Base-by-base conservation (phyloP, 1,139 yeast species). In the Saccharomyces hybrid region DNA sequence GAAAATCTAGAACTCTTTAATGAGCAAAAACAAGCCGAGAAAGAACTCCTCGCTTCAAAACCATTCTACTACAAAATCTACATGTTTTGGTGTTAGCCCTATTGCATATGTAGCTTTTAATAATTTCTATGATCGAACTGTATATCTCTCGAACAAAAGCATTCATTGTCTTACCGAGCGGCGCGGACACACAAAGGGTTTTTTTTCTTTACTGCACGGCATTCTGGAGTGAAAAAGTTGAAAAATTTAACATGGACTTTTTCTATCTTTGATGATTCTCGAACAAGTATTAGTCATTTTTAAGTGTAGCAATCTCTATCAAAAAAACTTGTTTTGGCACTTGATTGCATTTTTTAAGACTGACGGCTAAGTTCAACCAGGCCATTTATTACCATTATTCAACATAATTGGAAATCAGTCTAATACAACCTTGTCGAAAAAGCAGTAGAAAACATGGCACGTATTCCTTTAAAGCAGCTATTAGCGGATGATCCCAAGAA, bases 1-100 rank as follows among this genome's bases (percentile, higher is more conserved):
- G 73, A 81, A 59, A 89, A 85, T 66, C 75, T 84, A 65, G 88
- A 84, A 58, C 75, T 83, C 52, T 73, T 84, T 67, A 83, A 77
- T 69, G 87, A 83, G 71, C 89, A 84, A 71, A 69, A 76, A 49
- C 73, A 70, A 41, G 80, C 75, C 60, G 80, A 78, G 59, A 69
- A 67, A 62, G 58, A 58, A 38, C 24, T 8, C 12, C 16, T 57
- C 31, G 59, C 59, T 11, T 28, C 57, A 24, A 55, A 53, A 26
- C 59, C 59, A 11, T 28, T 53, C 24, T 57, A 56, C 47, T 57
- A 57, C 51, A 52, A 57, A 42, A 50, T 54, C 4, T 57, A 54
- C 49, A 55, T 59, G 19, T 57, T 57, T 49, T 57, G 56, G 57
- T 57, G 60, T 44, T 57, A 51, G 53, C 27, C 12, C 42, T 38